Base-by-base conservation (phyloP, 306 rosid species). In the Phaseolus lunatus region DNA sequence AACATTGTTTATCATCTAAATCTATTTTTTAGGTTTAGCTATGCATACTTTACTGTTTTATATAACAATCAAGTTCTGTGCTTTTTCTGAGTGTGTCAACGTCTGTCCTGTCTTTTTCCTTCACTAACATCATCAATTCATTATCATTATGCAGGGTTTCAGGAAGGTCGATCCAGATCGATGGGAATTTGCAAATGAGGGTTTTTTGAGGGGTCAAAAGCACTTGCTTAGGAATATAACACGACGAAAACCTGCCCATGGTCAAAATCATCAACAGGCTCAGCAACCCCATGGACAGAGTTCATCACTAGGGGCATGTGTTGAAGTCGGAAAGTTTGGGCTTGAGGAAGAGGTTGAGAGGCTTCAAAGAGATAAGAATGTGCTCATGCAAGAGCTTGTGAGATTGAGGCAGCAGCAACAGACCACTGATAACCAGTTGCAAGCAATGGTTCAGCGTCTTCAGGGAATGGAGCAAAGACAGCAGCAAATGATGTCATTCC, bases 381-480 rank as follows among this genome's bases (percentile, higher is more conserved):
- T 95, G 61, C 92, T 95, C 19, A 92, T 95, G 99, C 97, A 92
- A 81, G 97, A 95, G 86, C 97, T 95, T 83, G 97, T 95, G 70
- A 86, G 97, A 87, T 56, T 95, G 85, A 95, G 97, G 82, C 99
- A 92, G 92, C 99, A 95, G 86, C 99, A 95, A 85, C 99, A 95
- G 83, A 33, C 92, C 67, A 95, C 99, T 64, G 99, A 95, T 84
- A 85, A 35, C 89, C 97, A 92, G 87, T 82, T 95, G 83, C 99
- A 95, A 84, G 19, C 96, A 67, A 92, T 92, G 97, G 94, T 88
- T 77, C 96, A 92, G 80, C 97, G 94, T 78, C 91, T 95, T 76
- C 99, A 91, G 67, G 97, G 99, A 44, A 95, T 95, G 99, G 99
- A 95, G 83, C 99, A 92, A 74, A 82, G 99, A 52, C 99, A 95